Percentiles rank a stretch among this genome's conserved stretches.
Evolutionary conservation across 2,329 filamentous ascomycete species (phyloP).

Genomic region (Trichoderma sp.): DNA sequence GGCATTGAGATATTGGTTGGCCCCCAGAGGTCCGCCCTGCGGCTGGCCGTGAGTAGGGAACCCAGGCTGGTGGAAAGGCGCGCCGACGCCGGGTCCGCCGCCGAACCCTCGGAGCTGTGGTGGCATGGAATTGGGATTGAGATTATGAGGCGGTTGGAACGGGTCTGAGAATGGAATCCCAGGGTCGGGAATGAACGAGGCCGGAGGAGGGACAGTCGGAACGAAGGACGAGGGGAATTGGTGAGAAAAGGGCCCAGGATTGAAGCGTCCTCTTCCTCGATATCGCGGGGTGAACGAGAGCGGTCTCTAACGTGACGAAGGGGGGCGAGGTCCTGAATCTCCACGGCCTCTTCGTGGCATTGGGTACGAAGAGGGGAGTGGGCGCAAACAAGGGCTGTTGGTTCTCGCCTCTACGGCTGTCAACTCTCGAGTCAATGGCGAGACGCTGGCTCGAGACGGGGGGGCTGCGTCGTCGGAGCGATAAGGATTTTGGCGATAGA

Average conservation of each 20-base stretch:
- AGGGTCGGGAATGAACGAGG: neutral
- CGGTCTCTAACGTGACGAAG: slow-evolving; percentile 37
- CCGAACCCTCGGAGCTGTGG: slow-evolving; percentile 44
- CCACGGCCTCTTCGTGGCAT: slow-evolving; percentile 29
- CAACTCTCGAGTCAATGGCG: slow-evolving; percentile 1
- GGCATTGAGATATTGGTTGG: slow-evolving; percentile 72
- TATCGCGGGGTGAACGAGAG: slow-evolving; percentile 1
- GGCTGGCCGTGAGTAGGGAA: slow-evolving; percentile 56
- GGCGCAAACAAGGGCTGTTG: neutral
- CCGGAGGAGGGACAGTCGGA: neutral
- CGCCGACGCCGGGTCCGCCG: slow-evolving; percentile 42
- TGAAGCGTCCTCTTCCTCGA: neutral
- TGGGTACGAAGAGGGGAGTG: slow-evolving; percentile 23
- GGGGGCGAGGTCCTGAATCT: slow-evolving; percentile 26
- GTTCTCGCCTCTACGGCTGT: neutral
- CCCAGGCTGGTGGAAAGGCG: slow-evolving; percentile 49
- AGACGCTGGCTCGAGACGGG: neutral
- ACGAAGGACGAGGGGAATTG: neutral
- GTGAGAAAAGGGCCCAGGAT: neutral
- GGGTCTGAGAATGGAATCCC: neutral
- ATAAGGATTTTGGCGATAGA: neutral
- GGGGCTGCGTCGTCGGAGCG: neutral
- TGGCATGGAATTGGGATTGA: slow-evolving; percentile 37
- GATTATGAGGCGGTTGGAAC: neutral
- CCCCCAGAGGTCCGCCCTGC: slow-evolving; percentile 57